phyloP scores from a whole-genome alignment of 371 early-diverging fungal species.

The Furculomyces boomerangus region DNA sequence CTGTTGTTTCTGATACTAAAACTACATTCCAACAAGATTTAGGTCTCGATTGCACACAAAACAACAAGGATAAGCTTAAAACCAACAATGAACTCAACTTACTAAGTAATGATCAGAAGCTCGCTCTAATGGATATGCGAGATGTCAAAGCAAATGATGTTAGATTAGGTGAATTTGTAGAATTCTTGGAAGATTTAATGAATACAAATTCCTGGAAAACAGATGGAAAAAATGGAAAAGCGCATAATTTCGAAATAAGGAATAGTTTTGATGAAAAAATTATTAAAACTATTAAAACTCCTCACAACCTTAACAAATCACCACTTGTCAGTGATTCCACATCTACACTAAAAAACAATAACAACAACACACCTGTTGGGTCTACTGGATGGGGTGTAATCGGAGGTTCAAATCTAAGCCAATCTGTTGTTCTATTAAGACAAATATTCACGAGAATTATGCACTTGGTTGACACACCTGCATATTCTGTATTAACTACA shows the following conservation, averaged over 20 bases:
- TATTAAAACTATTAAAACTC: too few species aligned
- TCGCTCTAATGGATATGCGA: neutral
- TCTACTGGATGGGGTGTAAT: slow-evolving; percentile 1
- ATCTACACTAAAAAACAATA: neutral
- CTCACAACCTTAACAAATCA: too few species aligned
- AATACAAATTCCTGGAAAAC: neutral
- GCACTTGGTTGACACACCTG: slow-evolving; percentile 56
- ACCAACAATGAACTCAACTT: too few species aligned
- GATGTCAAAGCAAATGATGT: neutral
- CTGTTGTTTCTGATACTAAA: too few species aligned
- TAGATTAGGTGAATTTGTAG: neutral
- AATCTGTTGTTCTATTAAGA: slow-evolving; percentile 10
- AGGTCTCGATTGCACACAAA: too few species aligned
- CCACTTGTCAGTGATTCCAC: too few species aligned
- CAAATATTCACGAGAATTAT: slow-evolving; percentile 20
- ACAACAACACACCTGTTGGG: slow-evolving; percentile 3
- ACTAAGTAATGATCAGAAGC: too few species aligned
- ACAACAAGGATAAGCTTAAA: too few species aligned
- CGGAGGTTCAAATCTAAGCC: slow-evolving; percentile 9
- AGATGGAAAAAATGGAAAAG: neutral
- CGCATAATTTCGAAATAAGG: too few species aligned
- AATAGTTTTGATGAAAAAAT: too few species aligned
- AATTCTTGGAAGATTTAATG: neutral
- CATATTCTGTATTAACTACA: slow-evolving; percentile 72
- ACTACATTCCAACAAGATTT: too few species aligned